A percentile compares a stretch with the other conserved stretches of the same genome.
phyloP scores from a whole-genome alignment of 164 flowering plant genomes.

The Stephania yunnanensis region DNA sequence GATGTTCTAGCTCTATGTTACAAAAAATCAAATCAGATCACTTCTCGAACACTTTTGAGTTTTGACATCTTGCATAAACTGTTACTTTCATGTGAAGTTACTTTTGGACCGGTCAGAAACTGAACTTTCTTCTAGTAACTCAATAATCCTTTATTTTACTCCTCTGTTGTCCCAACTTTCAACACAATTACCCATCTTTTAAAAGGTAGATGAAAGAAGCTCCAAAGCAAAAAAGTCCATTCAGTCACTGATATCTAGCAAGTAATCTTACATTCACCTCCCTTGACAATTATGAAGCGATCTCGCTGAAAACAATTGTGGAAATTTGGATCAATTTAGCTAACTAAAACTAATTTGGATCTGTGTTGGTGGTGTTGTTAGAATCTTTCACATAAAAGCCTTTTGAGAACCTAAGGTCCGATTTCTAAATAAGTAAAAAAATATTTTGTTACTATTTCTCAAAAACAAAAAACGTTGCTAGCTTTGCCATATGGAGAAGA shows the following conservation, averaged over 20 bases:
- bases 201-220: not conserved
- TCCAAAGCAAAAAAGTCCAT: not conserved
- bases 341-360: too few species aligned
- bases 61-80: not conserved
- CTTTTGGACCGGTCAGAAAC: not conserved
- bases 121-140: not conserved
- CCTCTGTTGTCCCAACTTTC: not conserved
- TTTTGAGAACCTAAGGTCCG: not conserved
- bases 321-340: too few species aligned
- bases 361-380: too few species aligned
- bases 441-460: not conserved
- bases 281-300: not conserved
- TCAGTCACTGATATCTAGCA: not conserved
- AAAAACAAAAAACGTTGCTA: too few species aligned
- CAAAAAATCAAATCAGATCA: not conserved
- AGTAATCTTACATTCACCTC: not conserved
- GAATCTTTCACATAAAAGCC: not conserved
- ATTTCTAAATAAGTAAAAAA: not conserved
- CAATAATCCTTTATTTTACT: not conserved
- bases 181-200: not conserved
- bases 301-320: too few species aligned
- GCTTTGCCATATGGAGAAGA: too few species aligned
- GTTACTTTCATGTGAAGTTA: not conserved
- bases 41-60: not conserved
- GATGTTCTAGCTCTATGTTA: not conserved